Evolutionary conservation across 2,329 filamentous ascomycete genomes (phyloP).

Genomic region (Bipolaris bicolor): DNA sequence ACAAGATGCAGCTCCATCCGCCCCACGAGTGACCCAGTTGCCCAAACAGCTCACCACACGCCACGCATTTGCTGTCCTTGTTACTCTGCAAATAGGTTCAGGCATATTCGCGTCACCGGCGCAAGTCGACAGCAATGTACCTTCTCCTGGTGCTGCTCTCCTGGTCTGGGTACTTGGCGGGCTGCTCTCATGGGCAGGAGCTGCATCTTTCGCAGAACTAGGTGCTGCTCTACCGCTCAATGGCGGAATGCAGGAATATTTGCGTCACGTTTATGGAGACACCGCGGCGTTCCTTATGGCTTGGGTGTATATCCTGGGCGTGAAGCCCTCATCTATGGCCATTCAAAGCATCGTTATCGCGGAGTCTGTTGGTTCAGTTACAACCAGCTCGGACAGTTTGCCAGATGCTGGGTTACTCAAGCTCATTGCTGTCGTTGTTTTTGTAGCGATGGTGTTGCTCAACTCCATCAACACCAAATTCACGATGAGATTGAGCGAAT

Average conservation of each 20-base stretch:
- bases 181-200: conserved; percentile 68
- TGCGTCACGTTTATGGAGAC: conserved; percentile 67
- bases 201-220: conserved; percentile 66
- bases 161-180: conserved; percentile 68
- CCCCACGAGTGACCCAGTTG: conserved; percentile 19
- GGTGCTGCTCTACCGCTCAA: conserved; percentile 68
- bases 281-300: conserved; percentile 67
- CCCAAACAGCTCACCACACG: conserved; percentile 45
- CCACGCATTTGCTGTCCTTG: conserved; percentile 62
- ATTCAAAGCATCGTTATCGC: conserved; percentile 69
- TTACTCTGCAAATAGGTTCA: conserved; percentile 69
- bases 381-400: conserved; percentile 29
- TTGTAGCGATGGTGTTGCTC: conserved; percentile 50
- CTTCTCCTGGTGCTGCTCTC: conserved; percentile 64
- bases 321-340: conserved; percentile 69
- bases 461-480: conserved; percentile 54
- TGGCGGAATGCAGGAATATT: conserved; percentile 68
- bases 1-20: conserved; percentile 17
- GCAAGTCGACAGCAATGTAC: conserved; percentile 67
- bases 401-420: conserved; percentile 38
- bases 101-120: conserved; percentile 70
- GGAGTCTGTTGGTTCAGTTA: conserved; percentile 57
- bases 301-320: conserved; percentile 69
- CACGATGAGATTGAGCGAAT: conserved; percentile 50
- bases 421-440: conserved; percentile 46